phyloP scores from a whole-genome alignment of 2,329 filamentous ascomycete genomes.

The Paramyrothecium roridum region DNA sequence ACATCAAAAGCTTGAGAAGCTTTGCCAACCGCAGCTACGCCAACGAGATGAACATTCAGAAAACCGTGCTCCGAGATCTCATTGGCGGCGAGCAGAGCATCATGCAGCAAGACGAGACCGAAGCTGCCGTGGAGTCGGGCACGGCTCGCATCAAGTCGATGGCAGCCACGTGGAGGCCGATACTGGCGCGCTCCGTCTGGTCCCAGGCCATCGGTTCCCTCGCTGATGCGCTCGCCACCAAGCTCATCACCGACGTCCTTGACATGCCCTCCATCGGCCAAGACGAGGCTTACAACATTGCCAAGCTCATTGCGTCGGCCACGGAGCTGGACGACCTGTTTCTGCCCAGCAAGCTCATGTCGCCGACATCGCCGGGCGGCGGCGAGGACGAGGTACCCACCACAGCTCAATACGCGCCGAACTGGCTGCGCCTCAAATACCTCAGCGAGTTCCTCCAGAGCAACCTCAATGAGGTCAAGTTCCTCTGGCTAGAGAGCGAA shows the following conservation, averaged over 20 bases:
- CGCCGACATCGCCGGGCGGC: no score
- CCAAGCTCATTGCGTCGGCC: constrained; percentile 54
- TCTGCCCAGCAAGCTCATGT: constrained; percentile 36
- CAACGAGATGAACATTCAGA: constrained; percentile 58
- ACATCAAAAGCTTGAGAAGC: constrained; percentile 54
- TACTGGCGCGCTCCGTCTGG: constrained; percentile 60
- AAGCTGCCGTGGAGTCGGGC: constrained; percentile 50
- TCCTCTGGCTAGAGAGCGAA: constrained; percentile 64
- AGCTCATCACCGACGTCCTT: constrained; percentile 59
- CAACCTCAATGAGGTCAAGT: constrained; percentile 61
- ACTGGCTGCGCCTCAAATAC: constrained; percentile 63
- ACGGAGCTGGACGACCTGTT: constrained; percentile 60
- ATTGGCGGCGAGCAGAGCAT: constrained; percentile 59
- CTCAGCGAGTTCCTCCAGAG: constrained; percentile 64
- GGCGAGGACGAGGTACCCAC: constrained; percentile 42
- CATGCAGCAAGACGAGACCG: constrained; percentile 53
- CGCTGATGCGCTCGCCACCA: constrained; percentile 55
- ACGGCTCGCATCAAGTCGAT: constrained; percentile 49
- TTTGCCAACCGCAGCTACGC: constrained; percentile 62
- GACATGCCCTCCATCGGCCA: constrained; percentile 60
- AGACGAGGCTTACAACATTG: constrained; percentile 61
- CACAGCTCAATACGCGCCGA: constrained; percentile 58
- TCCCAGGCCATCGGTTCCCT: constrained; percentile 60
- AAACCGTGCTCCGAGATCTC: constrained; percentile 59
- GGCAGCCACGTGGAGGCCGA: constrained; percentile 53